Evolutionary conservation across 805 yeast species (phyloP), one percentile per base, ranked within the genome.

Genomic region (Ogataea corticis): DNA sequence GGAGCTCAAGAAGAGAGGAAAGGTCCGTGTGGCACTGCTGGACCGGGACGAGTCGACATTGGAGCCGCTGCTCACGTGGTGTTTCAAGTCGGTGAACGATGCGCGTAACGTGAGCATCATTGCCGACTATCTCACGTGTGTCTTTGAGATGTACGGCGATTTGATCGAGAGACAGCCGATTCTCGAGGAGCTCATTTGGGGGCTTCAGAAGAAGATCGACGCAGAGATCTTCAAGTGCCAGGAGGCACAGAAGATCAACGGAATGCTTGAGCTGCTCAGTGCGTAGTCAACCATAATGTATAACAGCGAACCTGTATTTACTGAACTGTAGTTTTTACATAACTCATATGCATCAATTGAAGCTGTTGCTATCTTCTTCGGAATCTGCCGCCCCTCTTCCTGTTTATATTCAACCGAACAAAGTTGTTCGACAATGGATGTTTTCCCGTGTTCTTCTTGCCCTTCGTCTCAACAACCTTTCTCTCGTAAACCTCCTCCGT

Each of bases 21-120:
- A 94, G 63, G 83, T 92, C 42, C 76, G 89, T 59, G 80, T 84
- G n/a, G 80, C 96, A 1, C 70, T 94, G 45, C 69, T 80, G 33
- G 87, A 87, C 29, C 80, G 97, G 54, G 97, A 91, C 63, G 97
- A 90, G 65, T 79, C 84, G 9, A 58, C 58, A 2, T 70, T 94
- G 49, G 94, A 90, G 61, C 97, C 97, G 9, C 68, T 94, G 35
- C 67, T 94, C 40, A 83, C 83, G 47, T 94, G 97, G 97, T 82
- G 87, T 51, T 68, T 79, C 30, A 84, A 80, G 63, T 72, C 75
- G 7, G 75, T 94, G 39, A 91, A 85, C 56, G 97, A 94, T 61
- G 83, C 87, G 9, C 75, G 96, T 58, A 80, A 85, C 41, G 71
- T 82, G 34, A 73, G 71, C 45, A 70, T 83, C 29, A 73, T 83